Base-by-base conservation (phyloP, 2,329 filamentous ascomycete genomes). In the Dactylonectria macrodidyma region DNA sequence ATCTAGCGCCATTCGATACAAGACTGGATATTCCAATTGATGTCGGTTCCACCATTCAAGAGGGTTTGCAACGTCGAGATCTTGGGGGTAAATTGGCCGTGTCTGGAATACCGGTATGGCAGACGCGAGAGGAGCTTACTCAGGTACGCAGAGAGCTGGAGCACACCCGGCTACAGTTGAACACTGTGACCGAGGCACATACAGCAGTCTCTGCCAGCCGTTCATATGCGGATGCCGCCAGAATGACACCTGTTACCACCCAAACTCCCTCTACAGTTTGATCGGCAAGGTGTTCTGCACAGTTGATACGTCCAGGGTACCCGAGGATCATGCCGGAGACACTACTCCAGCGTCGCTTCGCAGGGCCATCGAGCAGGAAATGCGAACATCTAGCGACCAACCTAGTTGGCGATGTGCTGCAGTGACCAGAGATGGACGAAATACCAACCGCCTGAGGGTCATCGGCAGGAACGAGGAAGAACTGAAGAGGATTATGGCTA, bases 391-490 rank as follows among this genome's bases (percentile, higher is more conserved):
- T 33, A 51, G 58, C 36, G 58, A 61, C 41, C 26, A 47, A 61
- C 46, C 26, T 30, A 30, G 26, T 30, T 30, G 26, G 26, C 26
- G 26, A 30, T 30, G 26, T 30, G 26, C 26, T 30, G 26, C 26
- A 30, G 26, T 30, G 26, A 30, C 26, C 26, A 30, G 26, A 30
- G 26, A 30, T 30, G 26, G 26, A 30, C 26, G 46, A 46, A 61
- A 61, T 26, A 33, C 50, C 48, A 55, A 63, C 38, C 51, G 60
- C 60, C n/a, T 63, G 22, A 63, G 51, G 51, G 33, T 57, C 14
- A 63, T 63, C 7, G 22, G 60, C 36, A 63, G 60, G 60, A 50
- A 63, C 26, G 51, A 63, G 44, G 60, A 48, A 33, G 60, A 63
- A 57, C 44, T 63, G 30, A 51, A 63, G 33, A 56, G 24, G 51